Evolutionary conservation across 2,329 filamentous ascomycete species (phyloP).

Genomic region (Pseudohalonectria lignicola): DNA sequence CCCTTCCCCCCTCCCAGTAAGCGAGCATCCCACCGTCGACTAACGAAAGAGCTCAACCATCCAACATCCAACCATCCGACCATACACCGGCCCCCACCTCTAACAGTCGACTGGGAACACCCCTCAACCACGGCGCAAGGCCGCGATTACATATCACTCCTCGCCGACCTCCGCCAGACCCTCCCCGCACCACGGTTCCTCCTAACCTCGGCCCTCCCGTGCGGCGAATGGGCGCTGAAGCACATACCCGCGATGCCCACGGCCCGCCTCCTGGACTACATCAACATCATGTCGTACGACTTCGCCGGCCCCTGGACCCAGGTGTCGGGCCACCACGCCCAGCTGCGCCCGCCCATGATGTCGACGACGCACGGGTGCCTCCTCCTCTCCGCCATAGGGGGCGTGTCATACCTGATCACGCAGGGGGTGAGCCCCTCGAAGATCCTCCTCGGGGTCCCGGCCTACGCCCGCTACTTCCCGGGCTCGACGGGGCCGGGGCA

Average conservation of each 20-base stretch:
- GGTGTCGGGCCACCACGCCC: constrained; percentile 52
- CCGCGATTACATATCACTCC: constrained; percentile 43
- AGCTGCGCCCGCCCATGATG: constrained; percentile 33
- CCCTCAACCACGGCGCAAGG: constrained; percentile 42
- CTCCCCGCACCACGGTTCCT: constrained; percentile 46
- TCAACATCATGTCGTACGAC: constrained; percentile 63
- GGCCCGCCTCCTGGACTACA: constrained; percentile 41
- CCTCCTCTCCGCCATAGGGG: constrained; percentile 37
- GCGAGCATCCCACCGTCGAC: background rate
- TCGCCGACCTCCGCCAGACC: constrained; percentile 39
- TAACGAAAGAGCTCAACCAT: background rate
- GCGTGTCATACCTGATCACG: constrained; percentile 40
- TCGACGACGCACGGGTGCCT: constrained; percentile 14
- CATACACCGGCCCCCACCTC: background rate
- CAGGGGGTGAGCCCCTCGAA: constrained; percentile 45
- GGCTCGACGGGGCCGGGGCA: constrained; percentile 42
- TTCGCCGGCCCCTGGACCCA: constrained; percentile 53
- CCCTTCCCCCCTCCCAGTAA: no score
- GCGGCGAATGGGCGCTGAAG: constrained; percentile 48
- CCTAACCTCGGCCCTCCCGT: constrained; percentile 51
- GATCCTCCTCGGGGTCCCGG: constrained; percentile 51
- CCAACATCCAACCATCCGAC: background rate
- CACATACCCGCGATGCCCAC: constrained; percentile 46
- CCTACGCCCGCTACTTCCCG: constrained; percentile 51
- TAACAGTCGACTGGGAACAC: constrained; percentile 58